Conservation (phyloP, 441 rosid genomes). For the Melianthus villosus region DNA sequence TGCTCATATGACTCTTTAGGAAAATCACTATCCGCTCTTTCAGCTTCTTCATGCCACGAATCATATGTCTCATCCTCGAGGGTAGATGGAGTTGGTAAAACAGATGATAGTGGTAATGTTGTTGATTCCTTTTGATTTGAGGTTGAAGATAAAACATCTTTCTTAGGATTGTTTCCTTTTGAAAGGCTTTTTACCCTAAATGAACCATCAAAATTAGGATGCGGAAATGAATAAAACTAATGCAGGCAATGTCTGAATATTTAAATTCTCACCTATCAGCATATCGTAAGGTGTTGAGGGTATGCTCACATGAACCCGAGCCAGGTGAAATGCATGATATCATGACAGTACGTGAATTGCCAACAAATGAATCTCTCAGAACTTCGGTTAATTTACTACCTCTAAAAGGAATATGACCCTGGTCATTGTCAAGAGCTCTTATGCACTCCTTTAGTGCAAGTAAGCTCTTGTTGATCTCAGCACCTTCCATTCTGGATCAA, state of each 20-base stretch:
- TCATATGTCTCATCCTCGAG: constrained; percentile 52
- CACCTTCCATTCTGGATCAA: constrained; percentile 84
- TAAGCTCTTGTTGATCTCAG: constrained; percentile 94
- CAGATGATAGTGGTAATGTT: constrained; percentile 44
- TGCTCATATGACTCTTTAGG: constrained; percentile 51
- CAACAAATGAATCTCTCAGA: constrained; percentile 86
- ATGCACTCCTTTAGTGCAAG: constrained; percentile 96
- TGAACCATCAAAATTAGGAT: constrained; percentile 4
- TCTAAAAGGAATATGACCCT: constrained; percentile 95
- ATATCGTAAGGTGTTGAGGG: constrained; percentile 88
- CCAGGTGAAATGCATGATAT: constrained; percentile 93
- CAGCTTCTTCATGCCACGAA: constrained; percentile 64
- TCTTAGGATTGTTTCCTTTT: constrained; percentile 72
- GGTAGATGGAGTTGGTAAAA: constrained; percentile 34
- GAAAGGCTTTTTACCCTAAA: constrained; percentile 97
- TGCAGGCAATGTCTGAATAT: background rate
- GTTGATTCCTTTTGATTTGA: constrained; percentile 61
- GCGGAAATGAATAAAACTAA: background rate
- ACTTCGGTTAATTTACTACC: constrained; percentile 98
- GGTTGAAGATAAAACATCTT: constrained; percentile 61
- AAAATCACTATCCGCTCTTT: constrained; percentile 53
- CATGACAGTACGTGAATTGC: constrained; percentile 98
- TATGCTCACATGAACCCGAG: constrained; percentile 93
- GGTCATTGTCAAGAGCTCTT: constrained; percentile 96
- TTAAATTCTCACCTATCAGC: constrained; percentile 64